Evolutionary conservation across 768 basidiomycete genomes (phyloP).

Genomic region (Postia placenta): DNA sequence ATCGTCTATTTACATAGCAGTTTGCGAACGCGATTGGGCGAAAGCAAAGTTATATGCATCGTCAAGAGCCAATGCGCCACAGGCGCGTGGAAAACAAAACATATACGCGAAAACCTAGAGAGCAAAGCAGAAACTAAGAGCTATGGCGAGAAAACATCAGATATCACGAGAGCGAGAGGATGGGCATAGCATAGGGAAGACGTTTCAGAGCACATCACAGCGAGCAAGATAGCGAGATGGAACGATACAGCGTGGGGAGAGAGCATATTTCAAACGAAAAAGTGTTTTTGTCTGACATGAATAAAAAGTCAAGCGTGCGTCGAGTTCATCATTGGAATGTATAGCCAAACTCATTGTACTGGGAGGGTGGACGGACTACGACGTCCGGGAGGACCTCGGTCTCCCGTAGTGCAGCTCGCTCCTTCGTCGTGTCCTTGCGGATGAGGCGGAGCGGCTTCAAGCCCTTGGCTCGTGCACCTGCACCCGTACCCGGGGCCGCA

Average conservation of each 20-base stretch:
- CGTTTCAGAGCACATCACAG: neutral
- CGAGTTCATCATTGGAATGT: conserved; percentile 28
- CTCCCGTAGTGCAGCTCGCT: conserved; percentile 51
- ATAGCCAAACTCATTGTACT: conserved; percentile 39
- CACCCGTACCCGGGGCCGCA: conserved; percentile 16
- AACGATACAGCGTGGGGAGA: neutral
- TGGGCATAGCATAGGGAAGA: neutral
- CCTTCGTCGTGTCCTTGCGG: conserved; percentile 58
- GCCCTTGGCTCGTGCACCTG: conserved; percentile 35
- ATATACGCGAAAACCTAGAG: too few relatives aligned
- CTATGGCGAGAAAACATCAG: too few relatives aligned
- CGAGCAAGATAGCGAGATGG: conserved; percentile 3
- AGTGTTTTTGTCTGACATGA: conserved; percentile 6
- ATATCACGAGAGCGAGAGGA: too few relatives aligned
- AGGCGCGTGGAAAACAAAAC: too few relatives aligned
- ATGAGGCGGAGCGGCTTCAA: conserved; percentile 55
- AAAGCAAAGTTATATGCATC: too few relatives aligned
- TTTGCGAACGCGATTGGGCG: too few relatives aligned
- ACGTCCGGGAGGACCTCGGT: conserved; percentile 54
- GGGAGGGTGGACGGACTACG: conserved; percentile 56
- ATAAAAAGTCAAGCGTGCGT: conserved; percentile 9
- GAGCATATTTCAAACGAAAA: conserved; percentile 13
- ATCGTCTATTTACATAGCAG: too few relatives aligned
- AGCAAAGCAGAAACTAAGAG: too few relatives aligned
- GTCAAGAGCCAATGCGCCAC: too few relatives aligned